Evolutionary conservation across 2,329 filamentous ascomycete genomes (phyloP).

Genomic region (Fusarium miscanthi): DNA sequence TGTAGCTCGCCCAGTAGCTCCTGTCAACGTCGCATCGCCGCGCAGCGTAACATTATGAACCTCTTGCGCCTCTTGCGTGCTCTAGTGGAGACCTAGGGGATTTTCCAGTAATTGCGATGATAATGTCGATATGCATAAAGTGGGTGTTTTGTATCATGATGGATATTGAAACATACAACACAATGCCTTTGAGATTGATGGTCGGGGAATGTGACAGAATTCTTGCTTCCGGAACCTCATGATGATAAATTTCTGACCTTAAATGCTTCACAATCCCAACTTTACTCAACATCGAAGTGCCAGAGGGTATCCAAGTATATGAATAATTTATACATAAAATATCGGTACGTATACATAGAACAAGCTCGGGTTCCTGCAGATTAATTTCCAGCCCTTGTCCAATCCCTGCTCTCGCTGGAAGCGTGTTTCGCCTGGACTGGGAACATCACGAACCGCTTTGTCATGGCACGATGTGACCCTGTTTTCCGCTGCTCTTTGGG

Average conservation of each 20-base stretch:
- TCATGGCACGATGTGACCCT: constrained; percentile 9
- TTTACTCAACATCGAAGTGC: neutral
- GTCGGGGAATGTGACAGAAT: neutral
- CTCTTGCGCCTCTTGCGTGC: constrained; percentile 31
- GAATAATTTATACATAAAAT: constrained; percentile 10
- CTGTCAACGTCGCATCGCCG: constrained; percentile 24
- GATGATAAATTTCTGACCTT: neutral
- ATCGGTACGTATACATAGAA: constrained; percentile 2
- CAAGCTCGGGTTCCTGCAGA: constrained; percentile 39
- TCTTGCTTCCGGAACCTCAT: neutral
- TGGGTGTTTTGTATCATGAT: neutral
- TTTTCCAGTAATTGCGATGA: neutral
- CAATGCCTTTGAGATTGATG: constrained; percentile 4
- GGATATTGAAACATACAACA: constrained; percentile 9
- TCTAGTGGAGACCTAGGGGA: constrained; percentile 21
- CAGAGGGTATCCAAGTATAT: neutral
- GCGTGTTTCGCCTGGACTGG: constrained; percentile 38
- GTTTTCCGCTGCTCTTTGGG: constrained; percentile 2
- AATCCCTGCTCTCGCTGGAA: constrained; percentile 33
- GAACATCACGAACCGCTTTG: constrained; percentile 11
- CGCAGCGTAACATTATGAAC: constrained; percentile 36
- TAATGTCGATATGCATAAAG: constrained; percentile 14
- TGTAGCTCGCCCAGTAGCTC: constrained; percentile 1
- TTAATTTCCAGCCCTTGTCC: constrained; percentile 43
- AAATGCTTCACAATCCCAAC: neutral